Conservation (phyloP, 2,329 filamentous ascomycete species). For the Botrytis galanthina region DNA sequence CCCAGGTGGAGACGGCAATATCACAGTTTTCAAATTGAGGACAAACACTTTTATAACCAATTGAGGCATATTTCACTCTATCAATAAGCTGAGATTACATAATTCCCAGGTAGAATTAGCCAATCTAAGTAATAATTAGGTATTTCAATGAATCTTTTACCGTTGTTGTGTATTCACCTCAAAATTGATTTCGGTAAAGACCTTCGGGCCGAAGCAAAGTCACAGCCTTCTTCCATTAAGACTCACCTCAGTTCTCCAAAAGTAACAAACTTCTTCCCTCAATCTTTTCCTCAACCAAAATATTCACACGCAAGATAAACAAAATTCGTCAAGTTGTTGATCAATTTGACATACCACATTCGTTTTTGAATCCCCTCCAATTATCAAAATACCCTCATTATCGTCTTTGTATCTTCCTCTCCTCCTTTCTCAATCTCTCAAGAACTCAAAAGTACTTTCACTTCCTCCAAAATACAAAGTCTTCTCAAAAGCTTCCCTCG, state of each 20-base stretch:
- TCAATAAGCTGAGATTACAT: neutral
- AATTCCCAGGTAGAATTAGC: neutral
- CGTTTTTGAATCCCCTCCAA: neutral
- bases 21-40: neutral
- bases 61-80: neutral
- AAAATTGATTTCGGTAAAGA: neutral
- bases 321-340: constrained; percentile 8
- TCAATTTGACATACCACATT: constrained; percentile 7
- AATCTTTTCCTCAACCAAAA: neutral
- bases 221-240: neutral
- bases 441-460: neutral
- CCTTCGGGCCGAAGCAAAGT: neutral
- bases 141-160: neutral
- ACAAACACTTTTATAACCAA: neutral
- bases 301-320: neutral
- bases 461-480: neutral
- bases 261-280: neutral
- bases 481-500: neutral
- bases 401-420: neutral
- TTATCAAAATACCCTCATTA: neutral
- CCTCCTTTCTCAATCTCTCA: neutral
- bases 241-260: neutral
- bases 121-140: neutral
- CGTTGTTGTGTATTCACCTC: neutral
- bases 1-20: neutral